phyloP scores from a whole-genome alignment of 1,284 basidiomycete genomes.

The Sanghuangporus sanghuang region DNA sequence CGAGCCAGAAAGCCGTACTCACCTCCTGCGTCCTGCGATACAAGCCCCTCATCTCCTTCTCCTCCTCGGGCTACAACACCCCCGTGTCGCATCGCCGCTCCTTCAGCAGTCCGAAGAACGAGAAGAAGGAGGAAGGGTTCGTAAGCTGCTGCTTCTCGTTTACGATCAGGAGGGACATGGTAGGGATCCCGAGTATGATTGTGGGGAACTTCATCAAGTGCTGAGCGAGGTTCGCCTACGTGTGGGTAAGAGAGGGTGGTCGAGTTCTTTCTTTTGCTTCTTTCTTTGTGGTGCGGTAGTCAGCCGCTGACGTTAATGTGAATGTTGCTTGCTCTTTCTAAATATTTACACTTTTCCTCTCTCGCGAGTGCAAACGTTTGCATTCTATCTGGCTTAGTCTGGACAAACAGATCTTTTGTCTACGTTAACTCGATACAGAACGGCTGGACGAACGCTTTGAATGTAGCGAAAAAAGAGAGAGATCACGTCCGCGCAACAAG shows the following conservation, averaged over 20 bases:
- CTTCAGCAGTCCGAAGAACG: constrained; percentile 21
- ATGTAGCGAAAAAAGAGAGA: constrained; percentile 12
- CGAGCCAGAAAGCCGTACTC: constrained; percentile 82
- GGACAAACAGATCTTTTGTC: not conserved
- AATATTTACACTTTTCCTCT: not conserved
- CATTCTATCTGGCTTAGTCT: not conserved
- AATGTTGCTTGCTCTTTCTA: not conserved
- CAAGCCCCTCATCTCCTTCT: constrained; percentile 49
- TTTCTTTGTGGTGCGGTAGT: too few species aligned
- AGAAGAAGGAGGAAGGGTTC: constrained; percentile 44
- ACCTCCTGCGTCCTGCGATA: constrained; percentile 89
- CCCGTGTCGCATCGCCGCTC: constrained; percentile 18
- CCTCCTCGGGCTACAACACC: constrained; percentile 21
- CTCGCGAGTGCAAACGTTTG: not conserved
- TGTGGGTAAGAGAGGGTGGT: not conserved
- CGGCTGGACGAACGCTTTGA: not conserved
- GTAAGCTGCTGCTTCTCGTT: constrained; percentile 95
- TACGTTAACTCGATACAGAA: not conserved
- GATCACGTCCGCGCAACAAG: constrained; percentile 52
- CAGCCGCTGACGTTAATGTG: not conserved
- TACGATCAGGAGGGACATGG: constrained; percentile 88
- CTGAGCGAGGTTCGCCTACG: constrained; percentile 22
- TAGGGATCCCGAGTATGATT: constrained; percentile 91
- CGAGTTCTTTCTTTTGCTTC: too few species aligned
- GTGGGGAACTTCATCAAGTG: constrained; percentile 80